These are phyloP conservation scores for Themeda triandra DNA, from an alignment of 176 grass and related monocot genomes.

Conservation along the genomic window DNA sequence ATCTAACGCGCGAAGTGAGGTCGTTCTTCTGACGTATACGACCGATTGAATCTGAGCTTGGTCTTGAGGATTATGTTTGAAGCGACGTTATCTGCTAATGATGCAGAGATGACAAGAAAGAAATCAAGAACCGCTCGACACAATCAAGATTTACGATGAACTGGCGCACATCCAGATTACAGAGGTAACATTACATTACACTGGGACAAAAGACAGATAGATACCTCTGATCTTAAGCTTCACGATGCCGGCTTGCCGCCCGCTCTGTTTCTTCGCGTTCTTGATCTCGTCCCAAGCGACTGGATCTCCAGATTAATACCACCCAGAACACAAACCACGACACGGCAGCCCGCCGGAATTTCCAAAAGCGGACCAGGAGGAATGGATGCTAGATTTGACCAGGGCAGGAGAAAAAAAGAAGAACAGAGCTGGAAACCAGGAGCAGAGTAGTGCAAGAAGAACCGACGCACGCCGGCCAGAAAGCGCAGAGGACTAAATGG, in stretches of 20 bases:
- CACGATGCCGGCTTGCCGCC: neutral
- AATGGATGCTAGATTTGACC: neutral
- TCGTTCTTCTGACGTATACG: neutral
- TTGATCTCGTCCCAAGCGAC: neutral
- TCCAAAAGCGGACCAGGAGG: neutral
- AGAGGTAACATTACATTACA: neutral
- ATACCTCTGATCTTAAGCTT: constrained; percentile 7
- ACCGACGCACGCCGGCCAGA: neutral
- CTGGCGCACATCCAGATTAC: neutral
- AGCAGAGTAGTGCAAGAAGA: constrained; percentile 7
- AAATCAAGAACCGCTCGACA: neutral
- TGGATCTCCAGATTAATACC: neutral
- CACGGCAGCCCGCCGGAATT: neutral
- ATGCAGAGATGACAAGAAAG: neutral
- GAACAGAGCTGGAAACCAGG: neutral
- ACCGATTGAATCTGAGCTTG: no score
- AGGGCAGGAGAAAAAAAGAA: neutral
- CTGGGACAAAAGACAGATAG: neutral
- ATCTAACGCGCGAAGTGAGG: neutral
- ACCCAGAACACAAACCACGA: constrained; percentile 9
- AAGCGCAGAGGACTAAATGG: neutral
- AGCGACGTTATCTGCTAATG: neutral
- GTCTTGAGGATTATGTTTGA: no score
- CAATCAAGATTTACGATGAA: neutral
- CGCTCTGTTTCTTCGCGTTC: neutral